Base-by-base conservation (phyloP, 2,329 filamentous ascomycete species). In the Fusarium irregulare region DNA sequence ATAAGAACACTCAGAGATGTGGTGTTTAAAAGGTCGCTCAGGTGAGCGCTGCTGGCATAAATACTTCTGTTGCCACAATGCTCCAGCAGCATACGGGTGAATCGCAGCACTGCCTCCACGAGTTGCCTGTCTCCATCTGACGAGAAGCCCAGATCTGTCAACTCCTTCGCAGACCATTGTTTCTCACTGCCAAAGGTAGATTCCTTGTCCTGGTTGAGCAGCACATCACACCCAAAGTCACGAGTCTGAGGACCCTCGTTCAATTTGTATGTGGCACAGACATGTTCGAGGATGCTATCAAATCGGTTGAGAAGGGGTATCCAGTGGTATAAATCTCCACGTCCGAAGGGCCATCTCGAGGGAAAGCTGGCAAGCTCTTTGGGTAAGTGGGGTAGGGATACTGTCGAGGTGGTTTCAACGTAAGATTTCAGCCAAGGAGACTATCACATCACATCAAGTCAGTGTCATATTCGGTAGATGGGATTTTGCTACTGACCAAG, bases 281-380 rank as follows among this genome's bases (percentile, higher is more conserved):
- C 94, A 41, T 89, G 85, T 74, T 97, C 93, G 42, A 99, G 84
- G 70, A 98, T 90, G 76, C 88, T 89, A 80, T 99, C 96, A 80
- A 99, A 98, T 61, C 94, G 91, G 80, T 99, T 97, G 64, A 99
- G 83, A 25, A 97, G 87, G 28, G 93, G 91, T 72, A 99, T 98
- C 97, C 97, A 99, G 84, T 99, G 95, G 79, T 98, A 98, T 30
- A 98, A 85, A 79, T 99, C 96, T 65, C 96, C 97, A 79, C 95
- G 89, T 41, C 95, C 95, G 77, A 98, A 97, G 4, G 94, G 94
- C 96, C 96, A 99, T 86, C 91, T 86, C 70, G 91, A 90, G 62
- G 95, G 94, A 78, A 98, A 98, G 59, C 87, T 88, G 74, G 87
- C 86, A 71, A 99, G 91, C 72, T 92, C 88, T 74, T 88, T 83